Evolutionary conservation across 768 basidiomycete genomes (phyloP).

Genomic region (Trametes punicea): DNA sequence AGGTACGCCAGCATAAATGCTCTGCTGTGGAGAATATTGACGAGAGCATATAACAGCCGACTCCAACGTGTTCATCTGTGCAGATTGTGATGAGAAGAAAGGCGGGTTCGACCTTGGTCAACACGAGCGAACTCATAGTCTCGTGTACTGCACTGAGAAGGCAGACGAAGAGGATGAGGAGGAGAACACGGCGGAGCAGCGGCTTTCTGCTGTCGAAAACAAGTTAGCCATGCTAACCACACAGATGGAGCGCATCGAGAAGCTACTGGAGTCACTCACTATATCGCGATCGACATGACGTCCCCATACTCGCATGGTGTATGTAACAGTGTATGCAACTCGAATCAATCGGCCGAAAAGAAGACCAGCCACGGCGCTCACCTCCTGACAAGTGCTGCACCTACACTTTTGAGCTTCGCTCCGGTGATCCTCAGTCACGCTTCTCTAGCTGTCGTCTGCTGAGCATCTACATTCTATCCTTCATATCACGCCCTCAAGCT

Average conservation of each 20-base stretch:
- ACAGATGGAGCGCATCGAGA: constrained; percentile 14
- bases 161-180: background rate
- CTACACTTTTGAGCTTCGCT: too few species aligned
- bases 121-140: constrained; percentile 7
- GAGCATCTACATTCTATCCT: too few species aligned
- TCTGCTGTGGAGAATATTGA: background rate
- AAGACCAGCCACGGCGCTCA: too few species aligned
- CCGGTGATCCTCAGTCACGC: too few species aligned
- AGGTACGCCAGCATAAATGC: background rate
- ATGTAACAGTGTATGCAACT: background rate
- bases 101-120: background rate
- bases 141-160: constrained; percentile 2
- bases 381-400: too few species aligned
- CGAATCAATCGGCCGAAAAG: too few species aligned
- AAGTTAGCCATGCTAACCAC: background rate
- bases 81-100: constrained; percentile 6
- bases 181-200: constrained; percentile 1
- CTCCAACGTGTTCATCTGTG: constrained; percentile 6
- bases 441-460: too few species aligned
- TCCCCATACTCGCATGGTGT: background rate
- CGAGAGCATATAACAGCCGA: background rate
- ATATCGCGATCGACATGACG: background rate
- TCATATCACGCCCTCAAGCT: too few species aligned
- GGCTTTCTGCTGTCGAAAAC: constrained; percentile 6
- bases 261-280: constrained; percentile 1